A percentile compares a stretch with the other conserved stretches of the same genome.
These are phyloP conservation scores for Xerocomus potaroensis DNA, from an alignment of 768 basidiomycete genomes.

Conservation along the genomic window DNA sequence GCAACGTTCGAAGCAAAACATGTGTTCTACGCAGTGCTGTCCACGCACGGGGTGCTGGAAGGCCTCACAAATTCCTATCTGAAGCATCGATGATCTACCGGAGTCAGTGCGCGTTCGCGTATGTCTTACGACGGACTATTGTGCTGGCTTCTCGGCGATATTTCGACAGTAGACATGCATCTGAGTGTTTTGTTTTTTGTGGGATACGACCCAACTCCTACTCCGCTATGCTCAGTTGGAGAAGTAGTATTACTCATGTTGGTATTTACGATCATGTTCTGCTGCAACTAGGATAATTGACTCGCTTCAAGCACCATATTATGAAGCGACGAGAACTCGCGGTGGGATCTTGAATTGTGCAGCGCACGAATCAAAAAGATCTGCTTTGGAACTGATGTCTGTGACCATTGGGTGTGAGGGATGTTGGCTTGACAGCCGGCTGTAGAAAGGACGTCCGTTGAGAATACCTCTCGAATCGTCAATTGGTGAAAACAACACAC, in stretches of 20 bases:
- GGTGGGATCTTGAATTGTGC: slow-evolving; percentile 61
- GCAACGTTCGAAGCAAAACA: too few relatives aligned
- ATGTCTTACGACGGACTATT: too few relatives aligned
- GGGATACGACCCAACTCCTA: too few relatives aligned
- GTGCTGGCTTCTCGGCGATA: too few relatives aligned
- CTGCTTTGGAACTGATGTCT: slow-evolving; percentile 57
- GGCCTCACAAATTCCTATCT: too few relatives aligned
- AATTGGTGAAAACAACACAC: slow-evolving; percentile 45
- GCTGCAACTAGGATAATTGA: neutral
- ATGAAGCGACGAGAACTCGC: slow-evolving; percentile 31
- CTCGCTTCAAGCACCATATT: neutral
- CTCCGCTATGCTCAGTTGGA: too few relatives aligned
- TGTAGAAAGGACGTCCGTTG: slow-evolving; percentile 16
- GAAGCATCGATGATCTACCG: too few relatives aligned
- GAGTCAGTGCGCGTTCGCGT: too few relatives aligned
- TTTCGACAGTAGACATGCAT: too few relatives aligned
- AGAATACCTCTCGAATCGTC: neutral
- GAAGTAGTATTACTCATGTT: neutral
- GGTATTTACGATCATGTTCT: neutral
- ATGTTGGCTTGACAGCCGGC: slow-evolving; percentile 45
- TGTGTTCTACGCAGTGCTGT: too few relatives aligned
- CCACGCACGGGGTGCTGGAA: too few relatives aligned
- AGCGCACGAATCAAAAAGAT: slow-evolving; percentile 58
- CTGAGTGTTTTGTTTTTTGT: too few relatives aligned
- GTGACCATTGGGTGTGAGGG: slow-evolving; percentile 66